phyloP scores from a whole-genome alignment of 345 rosid genomes.

The Eucalyptus camaldulensis region DNA sequence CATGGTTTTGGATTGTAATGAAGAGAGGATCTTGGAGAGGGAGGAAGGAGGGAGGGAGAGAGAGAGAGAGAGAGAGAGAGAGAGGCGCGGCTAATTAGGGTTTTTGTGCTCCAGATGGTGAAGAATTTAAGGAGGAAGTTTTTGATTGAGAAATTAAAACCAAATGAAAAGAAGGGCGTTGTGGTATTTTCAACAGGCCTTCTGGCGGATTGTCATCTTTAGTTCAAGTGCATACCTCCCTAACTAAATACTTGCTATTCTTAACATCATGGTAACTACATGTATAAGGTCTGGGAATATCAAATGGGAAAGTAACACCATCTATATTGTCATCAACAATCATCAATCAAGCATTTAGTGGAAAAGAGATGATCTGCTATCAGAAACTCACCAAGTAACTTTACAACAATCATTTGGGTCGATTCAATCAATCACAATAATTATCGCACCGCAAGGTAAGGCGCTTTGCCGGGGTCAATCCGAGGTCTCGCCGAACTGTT shows the following conservation, averaged over 20 bases:
- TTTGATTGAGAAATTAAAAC: not conserved
- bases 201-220: not conserved
- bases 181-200: not conserved
- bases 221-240: not conserved
- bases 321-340: not conserved
- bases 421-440: not conserved
- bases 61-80: not conserved
- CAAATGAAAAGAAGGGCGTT: not conserved
- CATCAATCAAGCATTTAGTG: not conserved
- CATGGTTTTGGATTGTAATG: not conserved
- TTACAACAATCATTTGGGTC: not conserved
- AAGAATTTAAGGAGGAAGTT: not conserved
- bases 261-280: not conserved
- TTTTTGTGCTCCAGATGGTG: not conserved
- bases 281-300: not conserved
- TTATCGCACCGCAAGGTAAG: not conserved
- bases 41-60: not conserved
- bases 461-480: not conserved
- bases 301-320: not conserved
- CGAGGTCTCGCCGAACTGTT: not conserved
- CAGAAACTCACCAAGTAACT: not conserved
- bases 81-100: not conserved
- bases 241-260: not conserved
- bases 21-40: not conserved
- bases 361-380: not conserved